Evolutionary conservation across 495 filamentous ascomycete genomes (phyloP).

Genomic region (Penicillium cosmopolitanum): DNA sequence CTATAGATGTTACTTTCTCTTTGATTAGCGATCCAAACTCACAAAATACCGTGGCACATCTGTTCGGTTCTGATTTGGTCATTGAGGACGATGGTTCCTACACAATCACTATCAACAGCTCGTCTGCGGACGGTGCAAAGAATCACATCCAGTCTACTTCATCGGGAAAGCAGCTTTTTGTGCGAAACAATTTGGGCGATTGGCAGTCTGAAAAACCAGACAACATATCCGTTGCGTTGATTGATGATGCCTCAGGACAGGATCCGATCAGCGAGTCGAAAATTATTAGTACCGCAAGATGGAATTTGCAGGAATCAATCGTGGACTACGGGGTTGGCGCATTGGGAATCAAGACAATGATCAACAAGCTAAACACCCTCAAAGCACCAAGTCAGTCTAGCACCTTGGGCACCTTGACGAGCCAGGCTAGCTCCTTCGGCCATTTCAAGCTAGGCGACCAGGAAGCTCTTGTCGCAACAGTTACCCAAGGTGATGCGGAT

Average conservation of each 20-base stretch:
- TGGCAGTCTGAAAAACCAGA: slow-evolving; percentile 17
- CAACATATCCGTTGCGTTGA: slow-evolving; percentile 13
- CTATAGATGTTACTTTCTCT: slow-evolving; percentile 20
- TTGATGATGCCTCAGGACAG: slow-evolving; percentile 5
- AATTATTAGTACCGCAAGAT: slow-evolving; percentile 9
- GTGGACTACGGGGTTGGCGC: slow-evolving; percentile 18
- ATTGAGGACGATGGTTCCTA: slow-evolving; percentile 19
- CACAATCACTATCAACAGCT: slow-evolving; percentile 23
- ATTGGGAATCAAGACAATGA: slow-evolving; percentile 17
- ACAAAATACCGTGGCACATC: slow-evolving; percentile 20
- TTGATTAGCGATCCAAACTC: slow-evolving; percentile 24
- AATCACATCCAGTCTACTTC: slow-evolving; percentile 21
- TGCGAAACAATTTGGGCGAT: slow-evolving; percentile 24
- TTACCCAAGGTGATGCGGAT: slow-evolving; percentile 17
- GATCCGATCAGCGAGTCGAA: slow-evolving; percentile 4
- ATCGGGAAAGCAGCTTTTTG: slow-evolving; percentile 12
- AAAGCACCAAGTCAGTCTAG: slow-evolving; percentile 16
- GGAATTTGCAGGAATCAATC: slow-evolving; percentile 20
- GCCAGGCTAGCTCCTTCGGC: slow-evolving; percentile 22
- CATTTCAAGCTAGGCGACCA: slow-evolving; percentile 15
- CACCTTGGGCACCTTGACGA: slow-evolving; percentile 20
- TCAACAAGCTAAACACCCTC: slow-evolving; percentile 19
- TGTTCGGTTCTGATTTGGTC: slow-evolving; percentile 15
- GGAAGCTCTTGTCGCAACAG: slow-evolving; percentile 18
- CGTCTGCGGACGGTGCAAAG: slow-evolving; percentile 9